Base-by-base conservation (phyloP, 2,329 filamentous ascomycete species). In the Raffaelea deltoideospora region DNA sequence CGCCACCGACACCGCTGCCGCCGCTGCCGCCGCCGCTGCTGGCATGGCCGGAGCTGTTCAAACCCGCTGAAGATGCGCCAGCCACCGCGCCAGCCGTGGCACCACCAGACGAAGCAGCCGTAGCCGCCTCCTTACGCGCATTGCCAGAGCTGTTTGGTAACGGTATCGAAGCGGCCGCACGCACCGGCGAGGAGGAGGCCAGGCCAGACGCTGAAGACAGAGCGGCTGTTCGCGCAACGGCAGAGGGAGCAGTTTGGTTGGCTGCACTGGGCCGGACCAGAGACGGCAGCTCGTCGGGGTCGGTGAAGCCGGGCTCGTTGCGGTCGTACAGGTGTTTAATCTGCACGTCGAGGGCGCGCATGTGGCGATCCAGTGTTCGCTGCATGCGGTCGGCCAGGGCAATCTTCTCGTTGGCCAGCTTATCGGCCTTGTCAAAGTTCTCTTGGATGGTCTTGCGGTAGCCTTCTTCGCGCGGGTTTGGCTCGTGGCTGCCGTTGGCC, bases 341-440 rank as follows among this genome's bases (percentile, higher is more conserved):
- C 48, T 77, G 70, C 34, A 61, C 52, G 48, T 80, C 80, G 52
- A 69, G 76, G 52, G 61, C 71, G 51, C 60, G 69, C 46, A 64
- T 64, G 58, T 79, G 74, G 48, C 76, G 76, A 50, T 78, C 73
- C 50, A 74, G 64, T 30, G 67, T 60, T 33, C 59, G 51, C 48
- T 73, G 65, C 38, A 74, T 59, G 55, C 80, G 85, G 43, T 77
- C 67, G 4, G 75, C 68, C 22, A 90, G 59, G 3, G 66, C 67
- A 37, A 83, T 65, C 61, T 90, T 90, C 52, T 90, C 82, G 37
- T 75, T 69, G 39, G 84, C 75, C 24, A 90, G 60, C 41, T 74
- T 64, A 43, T 86, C 75, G 37, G 79, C 79, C 45, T 69, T 71
- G 42, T 69, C 67, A 49, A 70, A 88, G 49, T 75, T 76, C 42